Conservation (phyloP, 495 filamentous ascomycete species). For the Talaromyces stipitatus region DNA sequence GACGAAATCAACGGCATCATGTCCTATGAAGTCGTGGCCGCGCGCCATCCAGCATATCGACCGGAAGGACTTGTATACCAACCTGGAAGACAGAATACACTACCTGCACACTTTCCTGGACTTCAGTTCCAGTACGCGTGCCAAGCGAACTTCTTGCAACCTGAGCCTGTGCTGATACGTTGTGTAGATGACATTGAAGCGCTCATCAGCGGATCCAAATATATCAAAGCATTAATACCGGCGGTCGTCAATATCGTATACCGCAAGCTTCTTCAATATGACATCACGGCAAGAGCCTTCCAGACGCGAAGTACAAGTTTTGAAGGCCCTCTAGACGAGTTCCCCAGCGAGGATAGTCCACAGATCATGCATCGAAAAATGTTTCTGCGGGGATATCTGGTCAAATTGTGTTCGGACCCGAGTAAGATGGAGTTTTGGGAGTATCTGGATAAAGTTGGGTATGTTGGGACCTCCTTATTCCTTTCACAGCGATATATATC, state of each 20-base stretch:
- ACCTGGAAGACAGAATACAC: slow-evolving; percentile 56
- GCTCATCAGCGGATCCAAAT: slow-evolving; percentile 55
- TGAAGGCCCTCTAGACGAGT: slow-evolving; percentile 53
- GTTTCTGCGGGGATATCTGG: slow-evolving; percentile 65
- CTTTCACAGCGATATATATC: neutral
- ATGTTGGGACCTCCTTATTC: slow-evolving; percentile 28
- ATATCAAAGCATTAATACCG: slow-evolving; percentile 67
- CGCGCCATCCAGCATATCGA: slow-evolving; percentile 49
- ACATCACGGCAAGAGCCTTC: slow-evolving; percentile 68
- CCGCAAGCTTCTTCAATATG: slow-evolving; percentile 62
- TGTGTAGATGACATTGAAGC: slow-evolving; percentile 58
- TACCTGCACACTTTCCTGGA: slow-evolving; percentile 69
- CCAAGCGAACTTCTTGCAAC: neutral
- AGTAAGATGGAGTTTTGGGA: slow-evolving; percentile 69
- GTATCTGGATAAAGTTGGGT: slow-evolving; percentile 70
- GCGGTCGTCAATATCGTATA: slow-evolving; percentile 66
- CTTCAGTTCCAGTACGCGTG: slow-evolving; percentile 55
- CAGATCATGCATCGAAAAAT: slow-evolving; percentile 69
- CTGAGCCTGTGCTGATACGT: neutral
- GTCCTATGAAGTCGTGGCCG: slow-evolving; percentile 4
- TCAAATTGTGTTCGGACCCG: slow-evolving; percentile 61
- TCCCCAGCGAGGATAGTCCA: slow-evolving; percentile 54
- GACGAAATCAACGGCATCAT: neutral
- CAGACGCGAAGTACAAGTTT: slow-evolving; percentile 57
- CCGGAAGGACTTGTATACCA: slow-evolving; percentile 60